These are phyloP conservation scores for Eucalyptus virginea DNA, from an alignment of 345 rosid species.

Conservation along the genomic window DNA sequence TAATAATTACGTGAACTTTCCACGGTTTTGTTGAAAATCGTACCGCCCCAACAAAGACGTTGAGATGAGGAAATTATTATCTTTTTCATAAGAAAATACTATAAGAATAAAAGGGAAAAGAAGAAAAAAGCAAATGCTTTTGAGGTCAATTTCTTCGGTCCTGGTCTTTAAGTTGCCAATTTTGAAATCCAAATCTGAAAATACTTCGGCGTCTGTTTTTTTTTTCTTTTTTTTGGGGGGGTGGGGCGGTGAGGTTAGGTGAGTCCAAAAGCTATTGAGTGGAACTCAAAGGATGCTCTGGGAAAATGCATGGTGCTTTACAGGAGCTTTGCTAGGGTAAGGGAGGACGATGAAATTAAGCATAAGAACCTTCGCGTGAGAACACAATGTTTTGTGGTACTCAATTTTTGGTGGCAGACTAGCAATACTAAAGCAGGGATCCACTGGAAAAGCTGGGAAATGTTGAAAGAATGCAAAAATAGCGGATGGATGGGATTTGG, in stretches of 20 bases:
- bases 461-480: too few species aligned
- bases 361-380: not conserved
- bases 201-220: not conserved
- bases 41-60: not conserved
- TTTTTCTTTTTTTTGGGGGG: too few species aligned
- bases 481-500: too few species aligned
- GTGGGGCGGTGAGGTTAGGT: not conserved
- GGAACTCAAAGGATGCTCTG: not conserved
- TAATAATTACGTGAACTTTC: not conserved
- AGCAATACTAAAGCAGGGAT: too few species aligned
- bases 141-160: not conserved
- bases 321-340: not conserved
- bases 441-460: too few species aligned
- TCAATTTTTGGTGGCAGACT: too few species aligned
- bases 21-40: not conserved
- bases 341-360: not conserved
- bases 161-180: not conserved
- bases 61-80: not conserved
- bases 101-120: not conserved
- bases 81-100: not conserved
- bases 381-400: not conserved
- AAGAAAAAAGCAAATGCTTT: not conserved
- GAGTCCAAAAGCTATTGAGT: not conserved
- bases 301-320: not conserved
- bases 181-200: not conserved